Percentiles rank a stretch among this genome's conserved stretches.
These are phyloP conservation scores for Penicillium cosmopolitanum DNA, from an alignment of 495 filamentous ascomycete genomes.

Conservation along the genomic window DNA sequence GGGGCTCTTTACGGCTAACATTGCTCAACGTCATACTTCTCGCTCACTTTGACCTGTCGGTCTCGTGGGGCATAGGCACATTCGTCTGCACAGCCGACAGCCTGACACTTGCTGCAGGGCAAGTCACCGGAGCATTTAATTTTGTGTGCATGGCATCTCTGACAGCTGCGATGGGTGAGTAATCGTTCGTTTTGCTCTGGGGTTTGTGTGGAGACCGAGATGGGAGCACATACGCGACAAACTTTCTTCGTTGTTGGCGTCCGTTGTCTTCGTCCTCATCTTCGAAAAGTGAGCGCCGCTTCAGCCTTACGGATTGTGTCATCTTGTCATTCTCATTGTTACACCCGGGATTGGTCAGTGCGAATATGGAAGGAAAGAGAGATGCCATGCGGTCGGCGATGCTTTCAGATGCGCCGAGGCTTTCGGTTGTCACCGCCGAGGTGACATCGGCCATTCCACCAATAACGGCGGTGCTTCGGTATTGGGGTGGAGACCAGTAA, in stretches of 20 bases:
- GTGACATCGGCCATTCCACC: background rate
- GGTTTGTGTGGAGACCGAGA: background rate
- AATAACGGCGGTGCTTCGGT: background rate
- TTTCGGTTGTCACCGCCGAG: slow-evolving; percentile 1
- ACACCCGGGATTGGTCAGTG: slow-evolving; percentile 16
- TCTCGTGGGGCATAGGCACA: slow-evolving; percentile 45
- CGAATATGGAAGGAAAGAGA: background rate
- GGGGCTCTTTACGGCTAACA: background rate
- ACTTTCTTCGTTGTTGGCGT: slow-evolving; percentile 38
- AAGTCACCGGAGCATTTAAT: slow-evolving; percentile 51
- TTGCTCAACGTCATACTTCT: slow-evolving; percentile 34
- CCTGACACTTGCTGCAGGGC: slow-evolving; percentile 44
- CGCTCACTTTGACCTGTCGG: slow-evolving; percentile 49
- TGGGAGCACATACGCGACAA: slow-evolving; percentile 34
- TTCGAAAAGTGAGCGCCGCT: slow-evolving; percentile 15
- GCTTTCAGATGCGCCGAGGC: slow-evolving; percentile 6
- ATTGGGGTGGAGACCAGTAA: background rate
- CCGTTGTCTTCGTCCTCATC: slow-evolving; percentile 17
- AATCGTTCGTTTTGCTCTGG: background rate
- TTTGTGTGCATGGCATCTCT: slow-evolving; percentile 51
- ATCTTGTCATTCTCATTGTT: slow-evolving; percentile 17
- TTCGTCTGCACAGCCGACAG: slow-evolving; percentile 42
- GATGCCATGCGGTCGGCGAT: slow-evolving; percentile 4
- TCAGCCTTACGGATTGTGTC: slow-evolving; percentile 23
- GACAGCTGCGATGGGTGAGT: slow-evolving; percentile 33